Conservation (phyloP, 805 yeast genomes). For the Cyberlindnera lachancei region DNA sequence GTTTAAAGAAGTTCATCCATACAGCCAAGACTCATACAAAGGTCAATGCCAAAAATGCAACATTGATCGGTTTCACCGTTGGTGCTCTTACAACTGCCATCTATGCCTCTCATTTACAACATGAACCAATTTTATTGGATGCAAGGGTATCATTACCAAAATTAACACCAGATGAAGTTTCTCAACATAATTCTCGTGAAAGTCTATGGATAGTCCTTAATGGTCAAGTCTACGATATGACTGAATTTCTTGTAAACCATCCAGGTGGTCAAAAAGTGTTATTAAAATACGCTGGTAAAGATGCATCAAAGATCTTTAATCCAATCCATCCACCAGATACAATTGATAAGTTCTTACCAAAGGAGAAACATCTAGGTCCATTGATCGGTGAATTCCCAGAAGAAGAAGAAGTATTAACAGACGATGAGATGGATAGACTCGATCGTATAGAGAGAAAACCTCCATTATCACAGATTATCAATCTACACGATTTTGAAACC, state of each 20-base stretch:
- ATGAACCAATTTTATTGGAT: not conserved
- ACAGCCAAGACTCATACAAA: not conserved
- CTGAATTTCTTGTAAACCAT: slow-evolving; percentile 61
- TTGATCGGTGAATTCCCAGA: slow-evolving; percentile 31
- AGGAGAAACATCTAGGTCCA: slow-evolving; percentile 56
- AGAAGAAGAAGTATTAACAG: slow-evolving; percentile 27
- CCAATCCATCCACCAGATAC: slow-evolving; percentile 92
- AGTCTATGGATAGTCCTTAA: slow-evolving; percentile 82
- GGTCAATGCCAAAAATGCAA: not conserved
- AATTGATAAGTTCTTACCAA: slow-evolving; percentile 52
- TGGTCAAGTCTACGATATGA: slow-evolving; percentile 62
- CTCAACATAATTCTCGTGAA: slow-evolving; percentile 36
- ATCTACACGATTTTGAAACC: slow-evolving; percentile 79
- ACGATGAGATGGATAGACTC: slow-evolving; percentile 35
- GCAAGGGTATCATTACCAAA: not conserved
- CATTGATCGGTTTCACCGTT: not conserved
- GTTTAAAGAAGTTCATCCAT: not conserved
- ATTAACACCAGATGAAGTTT: slow-evolving; percentile 21
- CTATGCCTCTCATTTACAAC: not conserved
- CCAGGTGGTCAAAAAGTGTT: slow-evolving; percentile 79
- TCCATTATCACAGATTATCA: slow-evolving; percentile 59
- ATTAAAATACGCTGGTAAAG: slow-evolving; percentile 73
- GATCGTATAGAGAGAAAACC: slow-evolving; percentile 50
- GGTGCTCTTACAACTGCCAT: not conserved
- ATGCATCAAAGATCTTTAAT: slow-evolving; percentile 76